phyloP scores from a whole-genome alignment of 306 rosid species.

The Cicer yamashitae region DNA sequence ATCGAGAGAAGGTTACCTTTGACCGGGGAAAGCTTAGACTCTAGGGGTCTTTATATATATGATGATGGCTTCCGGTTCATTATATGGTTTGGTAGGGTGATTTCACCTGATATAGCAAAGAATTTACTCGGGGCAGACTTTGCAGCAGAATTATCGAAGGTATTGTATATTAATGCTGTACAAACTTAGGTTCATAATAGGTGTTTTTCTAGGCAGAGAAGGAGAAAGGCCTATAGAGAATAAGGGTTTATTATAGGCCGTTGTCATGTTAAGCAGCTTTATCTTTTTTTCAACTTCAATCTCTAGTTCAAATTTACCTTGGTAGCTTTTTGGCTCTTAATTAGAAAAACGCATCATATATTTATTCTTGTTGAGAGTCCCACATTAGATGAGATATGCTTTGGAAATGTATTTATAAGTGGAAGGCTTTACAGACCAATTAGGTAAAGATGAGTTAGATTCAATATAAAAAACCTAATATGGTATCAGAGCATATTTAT shows the following conservation, averaged over 20 bases:
- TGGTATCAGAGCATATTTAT: no score
- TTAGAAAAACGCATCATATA: background rate
- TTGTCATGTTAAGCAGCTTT: conserved; percentile 4
- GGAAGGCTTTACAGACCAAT: no score
- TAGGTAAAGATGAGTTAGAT: no score
- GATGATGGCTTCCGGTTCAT: conserved; percentile 87
- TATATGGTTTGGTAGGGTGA: conserved; percentile 91
- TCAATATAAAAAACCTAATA: no score
- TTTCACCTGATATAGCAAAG: conserved; percentile 92
- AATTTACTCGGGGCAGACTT: conserved; percentile 86
- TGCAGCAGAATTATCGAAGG: conserved; percentile 97
- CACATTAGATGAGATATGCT: no score
- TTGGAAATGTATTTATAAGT: no score
- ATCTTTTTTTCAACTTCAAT: background rate
- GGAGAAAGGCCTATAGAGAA: conserved; percentile 5
- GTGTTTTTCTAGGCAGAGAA: conserved; percentile 21
- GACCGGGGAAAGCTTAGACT: conserved; percentile 82
- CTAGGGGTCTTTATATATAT: conserved; percentile 82
- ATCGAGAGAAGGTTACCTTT: conserved; percentile 79
- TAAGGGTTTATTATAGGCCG: background rate
- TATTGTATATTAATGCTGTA: conserved; percentile 45
- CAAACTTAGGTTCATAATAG: conserved; percentile 30
- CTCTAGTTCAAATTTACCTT: background rate
- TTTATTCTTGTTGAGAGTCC: background rate
- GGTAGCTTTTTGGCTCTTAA: background rate